Percentiles rank a stretch among this genome's conserved stretches.
Conservation (phyloP, 164 flowering plant species). For the Brasenia schreberi region DNA sequence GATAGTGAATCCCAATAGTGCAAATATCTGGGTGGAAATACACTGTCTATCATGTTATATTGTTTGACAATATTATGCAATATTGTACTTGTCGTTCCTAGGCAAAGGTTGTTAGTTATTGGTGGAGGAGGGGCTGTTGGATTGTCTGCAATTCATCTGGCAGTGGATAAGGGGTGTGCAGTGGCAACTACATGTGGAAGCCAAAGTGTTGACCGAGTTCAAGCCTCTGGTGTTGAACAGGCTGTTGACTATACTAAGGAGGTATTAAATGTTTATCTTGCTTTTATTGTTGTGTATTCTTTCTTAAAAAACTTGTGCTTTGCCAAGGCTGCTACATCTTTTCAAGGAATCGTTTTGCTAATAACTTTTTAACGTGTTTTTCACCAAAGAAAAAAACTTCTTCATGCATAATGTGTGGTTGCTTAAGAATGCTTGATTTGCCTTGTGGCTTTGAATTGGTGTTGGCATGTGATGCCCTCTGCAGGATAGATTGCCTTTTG, state of each 20-base stretch:
- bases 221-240: constrained; percentile 85
- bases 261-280: constrained; percentile 22
- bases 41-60: neutral
- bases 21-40: neutral
- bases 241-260: constrained; percentile 76
- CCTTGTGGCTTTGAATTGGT: no score
- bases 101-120: constrained; percentile 70
- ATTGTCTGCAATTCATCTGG: constrained; percentile 80
- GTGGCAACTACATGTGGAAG: constrained; percentile 77
- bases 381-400: no score
- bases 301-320: no score
- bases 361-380: no score
- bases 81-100: constrained; percentile 10
- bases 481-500: no score
- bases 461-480: no score
- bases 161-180: constrained; percentile 71
- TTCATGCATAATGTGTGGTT: no score
- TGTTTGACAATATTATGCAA: neutral
- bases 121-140: constrained; percentile 99
- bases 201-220: constrained; percentile 47
- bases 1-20: no score
- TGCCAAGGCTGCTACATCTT: no score
- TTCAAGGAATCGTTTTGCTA: no score
- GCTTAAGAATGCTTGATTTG: no score
- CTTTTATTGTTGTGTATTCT: no score